Percentiles rank a stretch among this genome's conserved stretches.
phyloP scores from a whole-genome alignment of 202 grass and related monocot species.

The Eragrostis tef region DNA sequence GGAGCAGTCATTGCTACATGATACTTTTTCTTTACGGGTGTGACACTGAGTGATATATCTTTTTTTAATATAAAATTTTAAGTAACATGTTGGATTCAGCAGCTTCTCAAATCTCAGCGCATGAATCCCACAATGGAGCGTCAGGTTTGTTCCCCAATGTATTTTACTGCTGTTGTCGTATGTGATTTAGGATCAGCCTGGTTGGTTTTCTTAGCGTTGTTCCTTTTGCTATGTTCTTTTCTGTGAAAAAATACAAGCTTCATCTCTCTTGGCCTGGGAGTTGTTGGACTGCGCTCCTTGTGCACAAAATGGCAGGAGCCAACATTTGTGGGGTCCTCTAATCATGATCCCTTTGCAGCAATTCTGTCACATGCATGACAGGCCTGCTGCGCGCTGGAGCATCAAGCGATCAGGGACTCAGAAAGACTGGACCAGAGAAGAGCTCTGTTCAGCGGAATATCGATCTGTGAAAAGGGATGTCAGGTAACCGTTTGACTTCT shows the following conservation, averaged over 20 bases:
- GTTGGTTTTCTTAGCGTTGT: neutral
- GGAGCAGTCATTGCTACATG: neutral
- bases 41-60: neutral
- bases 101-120: neutral
- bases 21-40: constrained; percentile 18
- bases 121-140: neutral
- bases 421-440: constrained; percentile 44
- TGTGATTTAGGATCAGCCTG: constrained; percentile 1
- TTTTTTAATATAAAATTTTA: neutral
- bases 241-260: constrained; percentile 33
- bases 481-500: constrained; percentile 51
- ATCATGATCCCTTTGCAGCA: constrained; percentile 39
- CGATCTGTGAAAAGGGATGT: constrained; percentile 44
- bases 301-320: constrained; percentile 45
- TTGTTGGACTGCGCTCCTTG: constrained; percentile 45
- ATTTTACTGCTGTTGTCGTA: neutral
- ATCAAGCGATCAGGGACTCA: constrained; percentile 42
- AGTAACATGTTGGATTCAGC: neutral
- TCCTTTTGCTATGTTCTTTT: constrained; percentile 31
- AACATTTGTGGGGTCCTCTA: constrained; percentile 41
- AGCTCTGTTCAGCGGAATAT: constrained; percentile 42
- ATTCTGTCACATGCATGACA: constrained; percentile 46
- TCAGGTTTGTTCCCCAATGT: constrained; percentile 3
- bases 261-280: constrained; percentile 31
- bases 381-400: constrained; percentile 41